phyloP scores from a whole-genome alignment of 495 filamentous ascomycete genomes.

The Podospora tetraspora region DNA sequence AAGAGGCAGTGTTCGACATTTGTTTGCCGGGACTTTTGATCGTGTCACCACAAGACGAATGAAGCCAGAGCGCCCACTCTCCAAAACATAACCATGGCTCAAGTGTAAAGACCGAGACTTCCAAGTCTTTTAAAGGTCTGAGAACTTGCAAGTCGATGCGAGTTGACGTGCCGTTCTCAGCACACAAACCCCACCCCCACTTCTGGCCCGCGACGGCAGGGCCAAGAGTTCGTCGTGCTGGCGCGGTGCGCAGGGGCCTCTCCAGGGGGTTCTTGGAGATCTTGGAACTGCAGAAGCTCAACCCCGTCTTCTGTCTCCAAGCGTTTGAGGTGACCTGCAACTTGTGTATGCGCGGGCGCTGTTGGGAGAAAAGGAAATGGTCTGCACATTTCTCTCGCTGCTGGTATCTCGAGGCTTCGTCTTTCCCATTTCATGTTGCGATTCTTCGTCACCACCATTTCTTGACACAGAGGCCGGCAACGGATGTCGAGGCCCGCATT shows the following conservation, averaged over 20 bases:
- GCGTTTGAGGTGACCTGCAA: neutral
- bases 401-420: neutral
- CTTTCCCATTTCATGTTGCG: too few species aligned
- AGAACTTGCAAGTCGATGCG: neutral
- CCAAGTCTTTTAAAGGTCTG: neutral
- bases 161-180: neutral
- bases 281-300: neutral
- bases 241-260: neutral
- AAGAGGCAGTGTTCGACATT: too few species aligned
- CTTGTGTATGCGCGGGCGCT: neutral
- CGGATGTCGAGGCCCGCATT: neutral
- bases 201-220: neutral
- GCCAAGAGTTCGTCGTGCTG: neutral
- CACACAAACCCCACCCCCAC: neutral
- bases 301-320: neutral
- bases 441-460: neutral
- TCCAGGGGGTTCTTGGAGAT: neutral
- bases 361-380: neutral
- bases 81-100: neutral
- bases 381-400: neutral
- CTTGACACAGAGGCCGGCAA: neutral
- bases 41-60: too few species aligned
- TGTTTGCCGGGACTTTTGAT: too few species aligned
- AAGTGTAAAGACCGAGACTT: neutral
- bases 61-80: too few species aligned